Conservation (phyloP, 1,284 basidiomycete genomes). For the Fomes fomentarius region DNA sequence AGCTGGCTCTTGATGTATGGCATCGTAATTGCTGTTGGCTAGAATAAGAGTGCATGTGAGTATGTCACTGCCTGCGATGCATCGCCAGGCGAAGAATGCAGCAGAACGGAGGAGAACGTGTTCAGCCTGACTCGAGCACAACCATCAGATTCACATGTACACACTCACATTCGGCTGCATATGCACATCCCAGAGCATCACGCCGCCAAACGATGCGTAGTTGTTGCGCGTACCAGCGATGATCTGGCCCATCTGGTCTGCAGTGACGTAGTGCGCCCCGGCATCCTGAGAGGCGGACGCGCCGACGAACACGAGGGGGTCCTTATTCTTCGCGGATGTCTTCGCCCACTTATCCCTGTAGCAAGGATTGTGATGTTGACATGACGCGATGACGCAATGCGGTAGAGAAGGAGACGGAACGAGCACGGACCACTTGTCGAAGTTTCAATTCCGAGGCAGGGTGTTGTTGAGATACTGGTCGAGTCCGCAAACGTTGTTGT, state of each 20-base stretch:
- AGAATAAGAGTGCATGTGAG: too few relatives aligned
- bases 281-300: constrained; percentile 22
- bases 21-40: too few relatives aligned
- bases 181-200: constrained; percentile 74
- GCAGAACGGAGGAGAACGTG: too few relatives aligned
- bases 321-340: constrained; percentile 44
- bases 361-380: too few relatives aligned
- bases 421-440: constrained; percentile 56
- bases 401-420: too few relatives aligned
- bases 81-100: too few relatives aligned
- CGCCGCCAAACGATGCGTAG: constrained; percentile 58
- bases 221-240: background rate
- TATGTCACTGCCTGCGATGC: too few relatives aligned
- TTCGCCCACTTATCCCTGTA: constrained; percentile 63
- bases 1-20: too few relatives aligned
- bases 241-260: background rate
- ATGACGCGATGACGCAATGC: background rate
- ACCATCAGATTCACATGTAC: too few relatives aligned
- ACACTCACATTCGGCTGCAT: constrained; percentile 56
- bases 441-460: constrained; percentile 39
- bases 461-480: constrained; percentile 42
- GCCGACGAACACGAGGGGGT: constrained; percentile 67
- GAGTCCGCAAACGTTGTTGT: constrained; percentile 62
- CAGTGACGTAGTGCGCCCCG: background rate
- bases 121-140: too few relatives aligned